Evolutionary conservation across 2,329 filamentous ascomycete genomes (phyloP), one percentile per base, ranked within the genome.

Genomic region (Furcasterigmium furcatum): DNA sequence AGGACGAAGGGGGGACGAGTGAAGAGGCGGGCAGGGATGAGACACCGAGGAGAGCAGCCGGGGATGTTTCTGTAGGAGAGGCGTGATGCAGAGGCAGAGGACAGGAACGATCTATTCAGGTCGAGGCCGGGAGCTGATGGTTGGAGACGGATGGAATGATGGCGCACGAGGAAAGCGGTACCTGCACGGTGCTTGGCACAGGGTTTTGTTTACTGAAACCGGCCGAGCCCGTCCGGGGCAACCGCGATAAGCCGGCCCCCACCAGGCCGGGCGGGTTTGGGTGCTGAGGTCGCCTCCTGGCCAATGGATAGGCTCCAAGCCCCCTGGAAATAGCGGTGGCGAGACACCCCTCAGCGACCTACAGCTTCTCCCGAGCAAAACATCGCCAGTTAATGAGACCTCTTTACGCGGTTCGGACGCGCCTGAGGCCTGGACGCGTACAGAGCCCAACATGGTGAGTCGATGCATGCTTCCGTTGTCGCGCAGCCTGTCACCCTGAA

Each of bases 371-470:
- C 16, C 34, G n/a, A 18, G 16, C 18, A 36, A 36, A 36, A 35
- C 41, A 49, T 36, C 30, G 30, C 16, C 34, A 36, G 16, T 19
- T 18, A 36, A 18, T 5, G 7, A 9, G 21, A 50, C 36, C 48
- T 50, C 50, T 52, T 51, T 48, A 52, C 50, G 48, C 50, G 50
- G 38, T 45, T 25, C n/a, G 25, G 48, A 50, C 50, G 48, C 48
- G 48, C 30, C 32, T 38, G 18, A 9, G 24, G 12, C 12, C 24
- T 25, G 13, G 29, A n/a, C 44, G 29, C 22, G 18, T 20, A 22
- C 30, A 38, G 25, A 44, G 45, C 43, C 46, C 30, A 25, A 22
- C 12, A 44, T 45, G 46, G 46, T 46, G 43, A 52, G 43, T 42
- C 8, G 34, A 45, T 22, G 29, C 32, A 25, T 7, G 13, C 1